Conservation (phyloP, 768 basidiomycete species). For the Kwoniella heveanensis region DNA sequence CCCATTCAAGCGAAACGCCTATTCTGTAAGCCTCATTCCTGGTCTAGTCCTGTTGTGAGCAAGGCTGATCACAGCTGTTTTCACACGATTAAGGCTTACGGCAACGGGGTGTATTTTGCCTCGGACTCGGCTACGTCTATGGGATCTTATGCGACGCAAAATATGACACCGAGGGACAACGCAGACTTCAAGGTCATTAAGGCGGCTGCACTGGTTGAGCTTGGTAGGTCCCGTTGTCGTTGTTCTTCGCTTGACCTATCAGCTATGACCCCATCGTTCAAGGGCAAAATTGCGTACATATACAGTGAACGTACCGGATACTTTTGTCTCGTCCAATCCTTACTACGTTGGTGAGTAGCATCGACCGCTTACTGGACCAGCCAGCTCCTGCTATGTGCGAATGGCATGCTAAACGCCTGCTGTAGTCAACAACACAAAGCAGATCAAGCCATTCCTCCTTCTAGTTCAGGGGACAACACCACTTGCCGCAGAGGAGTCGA, state of each 20-base stretch:
- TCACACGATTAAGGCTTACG: no score
- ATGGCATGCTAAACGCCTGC: background rate
- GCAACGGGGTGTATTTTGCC: slow-evolving; percentile 45
- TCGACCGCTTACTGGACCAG: no score
- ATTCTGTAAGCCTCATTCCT: no score
- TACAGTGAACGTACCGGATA: slow-evolving; percentile 32
- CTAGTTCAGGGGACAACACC: slow-evolving; percentile 29
- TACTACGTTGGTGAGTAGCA: slow-evolving; percentile 35
- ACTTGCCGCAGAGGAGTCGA: background rate
- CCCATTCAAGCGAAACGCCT: background rate
- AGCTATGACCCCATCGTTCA: no score
- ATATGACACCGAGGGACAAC: slow-evolving; percentile 18
- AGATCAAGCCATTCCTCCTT: slow-evolving; percentile 44
- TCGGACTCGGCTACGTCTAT: slow-evolving; percentile 27
- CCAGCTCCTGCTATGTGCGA: no score
- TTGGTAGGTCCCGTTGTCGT: slow-evolving; percentile 19
- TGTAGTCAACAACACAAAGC: slow-evolving; percentile 34
- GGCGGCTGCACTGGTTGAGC: slow-evolving; percentile 33
- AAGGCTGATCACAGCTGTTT: no score
- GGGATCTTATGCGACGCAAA: slow-evolving; percentile 12
- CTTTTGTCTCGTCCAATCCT: slow-evolving; percentile 29
- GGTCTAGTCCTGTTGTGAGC: no score
- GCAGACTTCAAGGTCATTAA: slow-evolving; percentile 30
- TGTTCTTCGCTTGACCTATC: no score
- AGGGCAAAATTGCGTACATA: slow-evolving; percentile 1